Conservation (phyloP, 1,139 yeast species). For the Nakaseomyces kungkrabaensis region DNA sequence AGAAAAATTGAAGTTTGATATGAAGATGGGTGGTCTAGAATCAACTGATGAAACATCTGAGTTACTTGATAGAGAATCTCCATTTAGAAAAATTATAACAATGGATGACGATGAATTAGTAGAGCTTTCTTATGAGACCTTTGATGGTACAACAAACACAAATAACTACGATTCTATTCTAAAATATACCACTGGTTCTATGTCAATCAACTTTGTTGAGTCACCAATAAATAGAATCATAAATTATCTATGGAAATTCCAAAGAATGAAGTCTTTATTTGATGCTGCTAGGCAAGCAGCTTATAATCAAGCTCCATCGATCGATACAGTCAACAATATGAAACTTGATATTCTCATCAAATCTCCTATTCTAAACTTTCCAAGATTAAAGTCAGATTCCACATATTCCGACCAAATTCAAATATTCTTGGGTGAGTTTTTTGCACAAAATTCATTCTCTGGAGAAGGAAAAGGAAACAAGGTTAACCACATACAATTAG, state of each 20-base stretch:
- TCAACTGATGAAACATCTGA: slow-evolving; percentile 67
- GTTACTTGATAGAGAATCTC: slow-evolving; percentile 46
- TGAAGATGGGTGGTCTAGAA: slow-evolving; percentile 74
- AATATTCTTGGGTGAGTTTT: slow-evolving; percentile 76
- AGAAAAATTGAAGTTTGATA: slow-evolving; percentile 63
- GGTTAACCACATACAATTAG: slow-evolving; percentile 50
- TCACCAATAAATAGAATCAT: slow-evolving; percentile 64
- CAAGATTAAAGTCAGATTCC: slow-evolving; percentile 41
- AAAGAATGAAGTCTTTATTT: slow-evolving; percentile 75
- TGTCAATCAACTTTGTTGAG: slow-evolving; percentile 69
- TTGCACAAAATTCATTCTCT: slow-evolving; percentile 52
- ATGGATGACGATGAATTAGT: slow-evolving; percentile 81
- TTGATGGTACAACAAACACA: slow-evolving; percentile 41
- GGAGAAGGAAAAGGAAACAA: slow-evolving; percentile 23
- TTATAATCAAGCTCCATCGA: slow-evolving; percentile 38
- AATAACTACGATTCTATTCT: slow-evolving; percentile 50
- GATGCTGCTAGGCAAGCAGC: slow-evolving; percentile 88
- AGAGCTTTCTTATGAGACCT: slow-evolving; percentile 75
- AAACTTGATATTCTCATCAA: slow-evolving; percentile 61
- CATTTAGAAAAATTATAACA: slow-evolving; percentile 55
- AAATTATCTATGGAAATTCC: slow-evolving; percentile 62
- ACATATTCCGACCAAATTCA: slow-evolving; percentile 51
- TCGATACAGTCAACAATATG: slow-evolving; percentile 40
- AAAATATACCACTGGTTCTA: slow-evolving; percentile 64
- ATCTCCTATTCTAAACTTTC: slow-evolving; percentile 80